phyloP scores from a whole-genome alignment of 768 basidiomycete genomes.

The Suillus luteus region DNA sequence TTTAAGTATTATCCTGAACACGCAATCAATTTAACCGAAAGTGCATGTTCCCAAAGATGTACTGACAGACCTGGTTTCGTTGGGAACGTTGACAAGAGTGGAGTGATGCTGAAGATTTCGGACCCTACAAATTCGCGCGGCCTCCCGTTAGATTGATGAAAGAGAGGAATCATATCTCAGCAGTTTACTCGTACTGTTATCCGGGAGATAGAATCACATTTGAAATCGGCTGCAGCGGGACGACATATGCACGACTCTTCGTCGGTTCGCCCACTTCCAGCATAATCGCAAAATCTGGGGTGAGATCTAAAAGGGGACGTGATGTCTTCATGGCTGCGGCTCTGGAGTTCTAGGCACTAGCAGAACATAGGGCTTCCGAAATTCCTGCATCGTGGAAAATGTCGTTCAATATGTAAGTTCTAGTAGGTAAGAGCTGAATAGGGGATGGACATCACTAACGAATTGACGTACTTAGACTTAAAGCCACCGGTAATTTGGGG shows the following conservation, averaged over 20 bases:
- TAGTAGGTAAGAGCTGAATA: constrained; percentile 2
- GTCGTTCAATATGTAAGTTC: constrained; percentile 6
- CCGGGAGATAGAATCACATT: constrained; percentile 6
- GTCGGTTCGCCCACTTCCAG: constrained; percentile 3
- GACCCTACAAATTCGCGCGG: neutral
- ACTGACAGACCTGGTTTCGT: neutral
- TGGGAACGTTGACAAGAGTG: too few species aligned
- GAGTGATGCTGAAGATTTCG: neutral
- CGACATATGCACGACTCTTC: neutral
- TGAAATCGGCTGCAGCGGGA: neutral
- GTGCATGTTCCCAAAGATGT: neutral
- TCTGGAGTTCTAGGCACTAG: neutral
- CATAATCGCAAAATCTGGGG: constrained; percentile 8
- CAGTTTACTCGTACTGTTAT: neutral
- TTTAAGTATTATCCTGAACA: neutral
- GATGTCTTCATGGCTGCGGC: neutral
- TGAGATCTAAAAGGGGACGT: constrained; percentile 3
- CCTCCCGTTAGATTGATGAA: neutral
- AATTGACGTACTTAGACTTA: constrained; percentile 5
- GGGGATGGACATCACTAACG: neutral
- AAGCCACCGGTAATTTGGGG: neutral
- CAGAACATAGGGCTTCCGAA: neutral
- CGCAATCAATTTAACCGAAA: constrained; percentile 9
- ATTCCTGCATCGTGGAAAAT: neutral
- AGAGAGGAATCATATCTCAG: neutral